Conservation (phyloP, 2,329 filamentous ascomycete genomes). For the Zymoseptoria crescenta region DNA sequence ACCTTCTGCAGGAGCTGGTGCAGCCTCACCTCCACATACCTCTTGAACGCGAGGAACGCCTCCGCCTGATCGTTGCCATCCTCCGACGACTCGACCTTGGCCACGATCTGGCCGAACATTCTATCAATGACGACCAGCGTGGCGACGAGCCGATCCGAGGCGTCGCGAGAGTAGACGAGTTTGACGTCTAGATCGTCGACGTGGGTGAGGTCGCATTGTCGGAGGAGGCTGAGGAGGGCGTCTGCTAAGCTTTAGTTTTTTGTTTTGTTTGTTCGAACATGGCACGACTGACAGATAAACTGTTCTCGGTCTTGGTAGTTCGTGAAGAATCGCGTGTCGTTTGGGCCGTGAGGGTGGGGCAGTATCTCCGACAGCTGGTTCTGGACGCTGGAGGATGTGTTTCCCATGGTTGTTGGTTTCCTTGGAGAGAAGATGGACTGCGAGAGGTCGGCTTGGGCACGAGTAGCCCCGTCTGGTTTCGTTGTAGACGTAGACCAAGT, state of each 20-base stretch:
- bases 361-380: not conserved
- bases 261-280: too few relatives aligned
- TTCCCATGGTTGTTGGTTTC: not conserved
- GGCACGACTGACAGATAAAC: not conserved
- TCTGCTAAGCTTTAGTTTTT: too few relatives aligned
- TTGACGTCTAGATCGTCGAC: slow-evolving; percentile 18
- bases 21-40: slow-evolving; percentile 18
- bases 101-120: slow-evolving; percentile 15
- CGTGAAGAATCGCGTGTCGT: not conserved
- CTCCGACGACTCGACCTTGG: slow-evolving; percentile 16
- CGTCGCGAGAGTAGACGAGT: slow-evolving; percentile 19
- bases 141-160: slow-evolving; percentile 14
- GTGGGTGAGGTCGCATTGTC: slow-evolving; percentile 11
- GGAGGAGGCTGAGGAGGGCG: slow-evolving; percentile 12
- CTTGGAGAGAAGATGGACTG: not conserved
- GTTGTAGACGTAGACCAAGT: too few relatives aligned
- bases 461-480: too few relatives aligned
- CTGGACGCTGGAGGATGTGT: not conserved
- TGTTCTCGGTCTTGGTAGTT: slow-evolving; percentile 1
- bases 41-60: slow-evolving; percentile 19
- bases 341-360: not conserved
- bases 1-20: slow-evolving; percentile 11
- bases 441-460: not conserved
- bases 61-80: slow-evolving; percentile 17
- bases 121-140: slow-evolving; percentile 15